Percentiles rank a stretch among this genome's conserved stretches.
Evolutionary conservation across 352 stramenopile genomes (phyloP).

Genomic region (Elongisporangium senticosum): DNA sequence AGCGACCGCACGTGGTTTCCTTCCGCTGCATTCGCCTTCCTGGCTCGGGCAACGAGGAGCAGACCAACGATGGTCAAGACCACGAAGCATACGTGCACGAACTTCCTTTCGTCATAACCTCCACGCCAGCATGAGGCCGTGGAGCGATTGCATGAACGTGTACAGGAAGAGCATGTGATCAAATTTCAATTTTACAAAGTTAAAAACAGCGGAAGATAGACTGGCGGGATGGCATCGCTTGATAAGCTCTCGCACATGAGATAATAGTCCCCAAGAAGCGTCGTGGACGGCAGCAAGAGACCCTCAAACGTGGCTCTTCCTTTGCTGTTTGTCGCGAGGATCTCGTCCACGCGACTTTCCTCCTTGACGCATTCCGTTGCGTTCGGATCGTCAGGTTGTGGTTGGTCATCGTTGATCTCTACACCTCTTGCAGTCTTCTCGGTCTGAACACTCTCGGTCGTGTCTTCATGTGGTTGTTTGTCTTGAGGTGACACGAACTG

Average conservation of each 20-base stretch:
- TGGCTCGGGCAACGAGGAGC: constrained; percentile 17
- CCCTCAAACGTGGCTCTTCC: constrained; percentile 23
- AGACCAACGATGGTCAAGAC: constrained; percentile 17
- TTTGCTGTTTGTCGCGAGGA: constrained; percentile 12
- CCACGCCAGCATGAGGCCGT: neutral
- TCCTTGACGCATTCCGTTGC: neutral
- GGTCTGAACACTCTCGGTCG: neutral
- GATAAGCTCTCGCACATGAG: constrained; percentile 32
- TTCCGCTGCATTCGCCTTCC: constrained; percentile 43
- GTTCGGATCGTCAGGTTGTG: neutral
- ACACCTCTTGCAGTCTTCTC: neutral
- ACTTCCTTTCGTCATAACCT: constrained; percentile 36
- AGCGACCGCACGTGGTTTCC: constrained; percentile 29
- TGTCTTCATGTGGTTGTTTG: neutral
- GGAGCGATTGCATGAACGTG: neutral
- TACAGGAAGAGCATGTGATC: no score
- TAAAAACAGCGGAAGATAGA: constrained; percentile 10
- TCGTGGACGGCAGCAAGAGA: constrained; percentile 21
- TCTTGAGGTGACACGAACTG: constrained; percentile 12
- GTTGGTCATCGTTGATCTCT: neutral
- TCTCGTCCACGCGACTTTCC: constrained; percentile 12
- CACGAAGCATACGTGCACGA: constrained; percentile 34
- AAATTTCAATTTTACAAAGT: constrained; percentile 5
- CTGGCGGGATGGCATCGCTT: constrained; percentile 12
- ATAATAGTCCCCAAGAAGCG: constrained; percentile 29